Percentiles rank a stretch among this genome's conserved stretches.
Conservation (phyloP, 495 filamentous ascomycete genomes). For the Penicillium riverlandense region DNA sequence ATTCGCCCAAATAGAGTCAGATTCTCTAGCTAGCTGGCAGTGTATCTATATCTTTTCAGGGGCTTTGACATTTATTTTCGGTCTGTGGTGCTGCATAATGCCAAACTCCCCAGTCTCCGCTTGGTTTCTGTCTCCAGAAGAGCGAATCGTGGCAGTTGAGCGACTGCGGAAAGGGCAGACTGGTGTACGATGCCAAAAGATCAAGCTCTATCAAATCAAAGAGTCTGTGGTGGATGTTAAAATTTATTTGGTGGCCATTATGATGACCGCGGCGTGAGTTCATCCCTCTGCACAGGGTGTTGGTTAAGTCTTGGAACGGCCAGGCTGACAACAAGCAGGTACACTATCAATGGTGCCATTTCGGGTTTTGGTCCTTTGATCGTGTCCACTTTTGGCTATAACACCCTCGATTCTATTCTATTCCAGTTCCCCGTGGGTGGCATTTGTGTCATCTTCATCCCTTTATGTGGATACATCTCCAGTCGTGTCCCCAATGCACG, state of each 20-base stretch:
- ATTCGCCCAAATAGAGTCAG: constrained; percentile 56
- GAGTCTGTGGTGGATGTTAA: constrained; percentile 44
- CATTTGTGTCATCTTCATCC: constrained; percentile 55
- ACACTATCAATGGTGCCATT: constrained; percentile 70
- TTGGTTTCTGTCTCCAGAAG: constrained; percentile 45
- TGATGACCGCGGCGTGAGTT: constrained; percentile 48
- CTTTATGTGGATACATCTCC: constrained; percentile 56
- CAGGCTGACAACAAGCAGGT: constrained; percentile 21
- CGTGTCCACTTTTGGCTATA: constrained; percentile 66
- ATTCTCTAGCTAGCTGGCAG: constrained; percentile 53
- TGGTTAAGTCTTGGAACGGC: not conserved
- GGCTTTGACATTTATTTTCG: constrained; percentile 56
- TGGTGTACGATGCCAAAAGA: constrained; percentile 44
- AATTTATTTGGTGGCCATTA: constrained; percentile 47
- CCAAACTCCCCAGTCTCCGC: constrained; percentile 47
- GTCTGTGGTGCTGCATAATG: constrained; percentile 51
- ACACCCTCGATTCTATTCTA: constrained; percentile 57
- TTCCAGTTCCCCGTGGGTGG: constrained; percentile 68
- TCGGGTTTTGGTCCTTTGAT: constrained; percentile 70
- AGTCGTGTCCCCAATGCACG: constrained; percentile 54
- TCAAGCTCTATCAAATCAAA: constrained; percentile 43
- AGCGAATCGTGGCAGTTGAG: constrained; percentile 48
- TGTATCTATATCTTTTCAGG: constrained; percentile 64
- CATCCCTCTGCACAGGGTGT: not conserved
- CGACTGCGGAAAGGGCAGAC: constrained; percentile 45